These are phyloP conservation scores for Aegilops tauschii DNA, from an alignment of 176 grass and related monocot species.

Conservation along the genomic window DNA sequence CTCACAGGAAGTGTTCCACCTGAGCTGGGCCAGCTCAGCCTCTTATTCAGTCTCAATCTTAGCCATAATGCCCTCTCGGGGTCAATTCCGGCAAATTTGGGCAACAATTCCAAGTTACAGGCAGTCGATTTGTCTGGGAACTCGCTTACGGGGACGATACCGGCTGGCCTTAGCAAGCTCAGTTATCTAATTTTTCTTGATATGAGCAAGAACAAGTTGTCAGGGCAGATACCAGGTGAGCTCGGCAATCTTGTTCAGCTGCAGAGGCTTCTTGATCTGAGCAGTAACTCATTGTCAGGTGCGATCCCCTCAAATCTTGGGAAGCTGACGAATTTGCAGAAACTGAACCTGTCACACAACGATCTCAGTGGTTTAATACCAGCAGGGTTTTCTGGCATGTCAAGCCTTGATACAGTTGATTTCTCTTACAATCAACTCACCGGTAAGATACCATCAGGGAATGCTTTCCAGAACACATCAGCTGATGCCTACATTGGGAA, in stretches of 20 bases:
- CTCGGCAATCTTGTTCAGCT: conserved; percentile 61
- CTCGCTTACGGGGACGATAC: conserved; percentile 43
- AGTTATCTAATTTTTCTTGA: conserved; percentile 43
- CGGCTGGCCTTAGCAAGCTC: conserved; percentile 37
- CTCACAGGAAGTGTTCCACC: conserved; percentile 53
- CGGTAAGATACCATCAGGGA: conserved; percentile 58
- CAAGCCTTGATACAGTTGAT: conserved; percentile 75
- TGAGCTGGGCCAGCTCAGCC: conserved; percentile 45
- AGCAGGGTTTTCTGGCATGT: conserved; percentile 45
- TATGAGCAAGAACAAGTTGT: conserved; percentile 70
- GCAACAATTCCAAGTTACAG: conserved; percentile 27
- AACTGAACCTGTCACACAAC: conserved; percentile 81
- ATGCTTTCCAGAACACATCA: conserved; percentile 47
- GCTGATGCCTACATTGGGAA: conserved; percentile 56
- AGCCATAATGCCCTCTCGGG: conserved; percentile 62
- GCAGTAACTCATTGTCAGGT: conserved; percentile 73
- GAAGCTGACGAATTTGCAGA: conserved; percentile 46
- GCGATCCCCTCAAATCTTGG: conserved; percentile 57
- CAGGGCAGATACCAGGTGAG: conserved; percentile 65
- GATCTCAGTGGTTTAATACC: conserved; percentile 64
- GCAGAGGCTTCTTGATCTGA: conserved; percentile 83
- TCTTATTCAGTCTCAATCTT: conserved; percentile 67
- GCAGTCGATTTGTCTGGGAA: conserved; percentile 68
- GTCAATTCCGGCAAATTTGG: conserved; percentile 44
- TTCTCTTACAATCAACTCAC: conserved; percentile 87